phyloP scores from a whole-genome alignment of 345 rosid genomes.

The Mercurialis annua region DNA sequence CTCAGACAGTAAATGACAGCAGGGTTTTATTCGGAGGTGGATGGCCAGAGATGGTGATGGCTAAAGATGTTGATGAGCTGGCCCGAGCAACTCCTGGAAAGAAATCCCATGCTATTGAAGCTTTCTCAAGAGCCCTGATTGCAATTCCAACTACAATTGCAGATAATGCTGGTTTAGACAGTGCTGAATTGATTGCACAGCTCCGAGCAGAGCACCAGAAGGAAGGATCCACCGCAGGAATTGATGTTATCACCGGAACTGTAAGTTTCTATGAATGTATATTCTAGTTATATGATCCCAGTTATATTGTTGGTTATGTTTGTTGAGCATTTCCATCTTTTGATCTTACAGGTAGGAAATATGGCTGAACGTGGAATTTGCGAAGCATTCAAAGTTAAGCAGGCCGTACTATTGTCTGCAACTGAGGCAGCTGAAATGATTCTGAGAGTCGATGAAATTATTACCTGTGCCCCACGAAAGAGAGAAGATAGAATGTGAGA shows the following conservation, averaged over 20 bases:
- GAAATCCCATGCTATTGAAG: slow-evolving; percentile 93
- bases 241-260: slow-evolving; percentile 88
- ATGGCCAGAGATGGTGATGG: slow-evolving; percentile 99
- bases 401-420: slow-evolving; percentile 86
- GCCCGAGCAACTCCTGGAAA: slow-evolving; percentile 95
- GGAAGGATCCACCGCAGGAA: slow-evolving; percentile 77
- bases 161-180: slow-evolving; percentile 97
- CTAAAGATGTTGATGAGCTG: slow-evolving; percentile 92
- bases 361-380: slow-evolving; percentile 84
- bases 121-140: slow-evolving; percentile 78
- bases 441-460: slow-evolving; percentile 74
- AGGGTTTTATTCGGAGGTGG: slow-evolving; percentile 97
- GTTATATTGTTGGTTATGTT: not conserved
- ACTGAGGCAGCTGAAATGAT: slow-evolving; percentile 97
- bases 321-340: not conserved
- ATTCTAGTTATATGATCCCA: not conserved
- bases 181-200: slow-evolving; percentile 89
- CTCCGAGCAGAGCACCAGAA: slow-evolving; percentile 96
- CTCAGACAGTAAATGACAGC: slow-evolving; percentile 89
- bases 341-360: slow-evolving; percentile 65
- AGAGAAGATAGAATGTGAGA: slow-evolving; percentile 40
- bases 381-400: slow-evolving; percentile 95
- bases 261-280: slow-evolving; percentile 40
- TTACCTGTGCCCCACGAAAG: slow-evolving; percentile 74
- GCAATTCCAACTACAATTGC: slow-evolving; percentile 89